Conservation (phyloP, 2,329 filamentous ascomycete genomes). For the Ramichloridium luteum region DNA sequence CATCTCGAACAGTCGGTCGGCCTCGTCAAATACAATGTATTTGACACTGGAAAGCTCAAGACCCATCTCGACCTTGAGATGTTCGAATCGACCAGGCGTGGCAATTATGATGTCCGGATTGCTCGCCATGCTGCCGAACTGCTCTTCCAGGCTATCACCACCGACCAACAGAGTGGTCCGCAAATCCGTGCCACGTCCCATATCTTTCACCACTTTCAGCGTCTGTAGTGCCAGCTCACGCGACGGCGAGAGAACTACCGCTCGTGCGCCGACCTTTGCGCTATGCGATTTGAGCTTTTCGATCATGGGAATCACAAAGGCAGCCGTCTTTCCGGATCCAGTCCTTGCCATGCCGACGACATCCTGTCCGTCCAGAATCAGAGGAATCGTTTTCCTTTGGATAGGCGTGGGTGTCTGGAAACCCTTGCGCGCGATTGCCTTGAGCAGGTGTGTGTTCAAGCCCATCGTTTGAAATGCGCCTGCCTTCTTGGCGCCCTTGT, state of each 20-base stretch:
- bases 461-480: conserved; percentile 96
- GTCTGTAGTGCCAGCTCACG: conserved; percentile 92
- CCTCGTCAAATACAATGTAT: conserved; percentile 96
- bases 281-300: conserved; percentile 84
- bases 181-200: conserved; percentile 79
- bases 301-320: conserved; percentile 97
- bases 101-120: conserved; percentile 98
- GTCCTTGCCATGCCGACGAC: conserved; percentile 98
- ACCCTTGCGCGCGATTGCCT: conserved; percentile 84
- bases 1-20: conserved; percentile 96
- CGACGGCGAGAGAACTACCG: conserved; percentile 80
- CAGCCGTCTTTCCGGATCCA: conserved; percentile 96
- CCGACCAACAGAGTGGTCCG: conserved; percentile 84
- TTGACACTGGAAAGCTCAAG: conserved; percentile 80
- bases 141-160: conserved; percentile 90
- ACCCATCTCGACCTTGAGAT: conserved; percentile 93
- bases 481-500: conserved; percentile 81
- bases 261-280: conserved; percentile 71
- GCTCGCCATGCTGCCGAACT: conserved; percentile 81
- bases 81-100: conserved; percentile 88
- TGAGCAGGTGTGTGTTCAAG: conserved; percentile 69
- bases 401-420: conserved; percentile 95
- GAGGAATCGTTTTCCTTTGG: conserved; percentile 88
- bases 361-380: conserved; percentile 80
- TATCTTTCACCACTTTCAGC: conserved; percentile 89